Base-by-base conservation (phyloP, 2,329 filamentous ascomycete species). In the Scedosporium boydii region DNA sequence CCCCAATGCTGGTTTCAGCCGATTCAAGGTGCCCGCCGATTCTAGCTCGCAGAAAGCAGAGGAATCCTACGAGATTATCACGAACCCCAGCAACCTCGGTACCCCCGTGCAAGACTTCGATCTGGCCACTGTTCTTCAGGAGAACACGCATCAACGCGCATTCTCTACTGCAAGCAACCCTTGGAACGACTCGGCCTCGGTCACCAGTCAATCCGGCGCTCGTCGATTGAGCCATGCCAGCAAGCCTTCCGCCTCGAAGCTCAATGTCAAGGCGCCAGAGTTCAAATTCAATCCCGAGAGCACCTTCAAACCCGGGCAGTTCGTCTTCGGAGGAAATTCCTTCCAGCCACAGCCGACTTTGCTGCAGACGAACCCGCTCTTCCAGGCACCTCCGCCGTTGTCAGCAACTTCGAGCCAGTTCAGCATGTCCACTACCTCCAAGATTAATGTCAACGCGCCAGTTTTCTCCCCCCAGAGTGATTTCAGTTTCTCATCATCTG, bases 181-280 rank as follows among this genome's bases (percentile, higher is more conserved):
- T 10, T 89, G 86, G 86, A 79, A 79, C 27, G 82, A 86, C 59
- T 72, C 76, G 6, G 74, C 76, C 27, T 77, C 80, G 14, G 68
- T 72, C 51, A 68, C 75, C 27, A 71, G 72, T 55, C 74, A 73
- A 67, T 69, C 71, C 27, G 68, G 72, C 27, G 69, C 73, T 23
- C 70, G 76, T 34, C 75, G 77, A 53, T 76, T 74, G 16, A 75
- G 79, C 10, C 89, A 92, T 69, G 81, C 79, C 18, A 88, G 87
- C 70, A 90, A 88, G 68, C 79, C 86, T 3, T 93, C 86, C 0
- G 74, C 87, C 53, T 91, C 91, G 0, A 93, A 87, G 67, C 82
- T 98, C 68, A 98, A 98, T 69, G 92, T 96, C 34, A 85, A 88
- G 65, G 93, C 93, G 0, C 89, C 92, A 57, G 91, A 95, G 70